These are phyloP conservation scores for Dactylellina sp. DNA, from an alignment of 2,329 filamentous ascomycete genomes.

Conservation along the genomic window DNA sequence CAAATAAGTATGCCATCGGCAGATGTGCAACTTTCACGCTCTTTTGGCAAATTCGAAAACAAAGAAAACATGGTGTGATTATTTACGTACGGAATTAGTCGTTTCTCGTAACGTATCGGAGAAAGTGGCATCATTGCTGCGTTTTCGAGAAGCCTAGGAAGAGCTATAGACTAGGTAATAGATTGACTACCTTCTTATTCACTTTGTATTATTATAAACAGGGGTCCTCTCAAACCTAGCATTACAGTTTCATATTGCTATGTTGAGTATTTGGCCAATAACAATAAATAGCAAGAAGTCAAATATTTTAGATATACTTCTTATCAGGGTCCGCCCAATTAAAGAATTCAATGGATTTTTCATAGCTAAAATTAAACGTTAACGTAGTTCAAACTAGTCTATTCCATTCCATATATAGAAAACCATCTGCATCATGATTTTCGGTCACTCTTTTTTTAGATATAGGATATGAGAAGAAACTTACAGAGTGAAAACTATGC, in stretches of 20 bases:
- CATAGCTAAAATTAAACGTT: constrained; percentile 70
- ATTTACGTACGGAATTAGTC: background rate
- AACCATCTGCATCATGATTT: no score
- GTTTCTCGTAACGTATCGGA: no score
- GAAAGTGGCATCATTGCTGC: no score
- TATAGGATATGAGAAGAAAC: background rate
- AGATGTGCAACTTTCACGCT: background rate
- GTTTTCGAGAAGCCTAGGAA: no score
- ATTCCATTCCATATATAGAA: no score
- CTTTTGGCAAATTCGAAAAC: background rate
- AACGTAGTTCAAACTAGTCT: background rate
- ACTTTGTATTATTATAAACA: no score
- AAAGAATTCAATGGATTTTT: constrained; percentile 94
- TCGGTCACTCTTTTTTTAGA: background rate
- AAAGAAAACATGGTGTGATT: constrained; percentile 39
- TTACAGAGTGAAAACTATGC: constrained; percentile 95
- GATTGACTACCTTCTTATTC: no score
- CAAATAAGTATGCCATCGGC: background rate
- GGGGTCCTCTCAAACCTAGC: no score
- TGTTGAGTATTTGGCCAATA: no score
- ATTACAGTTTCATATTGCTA: no score
- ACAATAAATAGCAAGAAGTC: no score
- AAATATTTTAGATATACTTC: constrained; percentile 83
- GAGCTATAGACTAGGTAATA: no score
- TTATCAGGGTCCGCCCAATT: constrained; percentile 82